Conservation (phyloP, 2,329 filamentous ascomycete genomes). For the Alternaria sp. region DNA sequence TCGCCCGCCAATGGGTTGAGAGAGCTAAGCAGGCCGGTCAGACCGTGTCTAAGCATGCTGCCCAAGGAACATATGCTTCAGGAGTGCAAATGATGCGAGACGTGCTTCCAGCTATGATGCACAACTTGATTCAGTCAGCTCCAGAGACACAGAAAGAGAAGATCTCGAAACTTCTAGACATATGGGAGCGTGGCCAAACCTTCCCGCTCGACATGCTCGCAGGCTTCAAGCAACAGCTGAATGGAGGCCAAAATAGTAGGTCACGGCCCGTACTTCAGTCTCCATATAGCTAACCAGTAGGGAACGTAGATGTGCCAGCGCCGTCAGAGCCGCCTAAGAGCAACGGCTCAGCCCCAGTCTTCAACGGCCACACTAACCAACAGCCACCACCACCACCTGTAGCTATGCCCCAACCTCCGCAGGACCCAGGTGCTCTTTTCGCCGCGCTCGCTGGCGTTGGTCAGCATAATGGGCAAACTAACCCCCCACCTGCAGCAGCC, state of each 20-base stretch:
- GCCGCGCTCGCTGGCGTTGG: constrained; percentile 44
- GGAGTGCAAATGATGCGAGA: constrained; percentile 97
- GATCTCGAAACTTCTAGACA: constrained; percentile 93
- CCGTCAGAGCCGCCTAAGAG: constrained; percentile 41
- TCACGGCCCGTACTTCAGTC: constrained; percentile 36
- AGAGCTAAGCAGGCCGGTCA: constrained; percentile 89
- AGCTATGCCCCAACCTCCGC: constrained; percentile 29
- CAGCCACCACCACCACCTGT: constrained; percentile 33
- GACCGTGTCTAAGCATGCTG: constrained; percentile 76
- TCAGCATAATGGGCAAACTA: constrained; percentile 43
- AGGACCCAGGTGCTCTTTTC: constrained; percentile 43
- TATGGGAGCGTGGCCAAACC: constrained; percentile 95
- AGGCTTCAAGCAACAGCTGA: constrained; percentile 85
- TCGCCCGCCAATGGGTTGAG: constrained; percentile 98
- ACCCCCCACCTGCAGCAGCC: constrained; percentile 32
- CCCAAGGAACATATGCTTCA: constrained; percentile 91
- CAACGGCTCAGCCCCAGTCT: constrained; percentile 30
- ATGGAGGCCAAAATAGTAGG: constrained; percentile 71
- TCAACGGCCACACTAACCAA: constrained; percentile 37
- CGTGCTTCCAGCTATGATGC: constrained; percentile 91
- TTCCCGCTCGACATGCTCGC: constrained; percentile 82
- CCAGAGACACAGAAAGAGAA: constrained; percentile 97
- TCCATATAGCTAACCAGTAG: constrained; percentile 20
- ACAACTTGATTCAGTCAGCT: constrained; percentile 87
- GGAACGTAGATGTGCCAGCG: constrained; percentile 28